Conservation (phyloP, 2,329 filamentous ascomycete species). For the Podosphaera leucotricha region DNA sequence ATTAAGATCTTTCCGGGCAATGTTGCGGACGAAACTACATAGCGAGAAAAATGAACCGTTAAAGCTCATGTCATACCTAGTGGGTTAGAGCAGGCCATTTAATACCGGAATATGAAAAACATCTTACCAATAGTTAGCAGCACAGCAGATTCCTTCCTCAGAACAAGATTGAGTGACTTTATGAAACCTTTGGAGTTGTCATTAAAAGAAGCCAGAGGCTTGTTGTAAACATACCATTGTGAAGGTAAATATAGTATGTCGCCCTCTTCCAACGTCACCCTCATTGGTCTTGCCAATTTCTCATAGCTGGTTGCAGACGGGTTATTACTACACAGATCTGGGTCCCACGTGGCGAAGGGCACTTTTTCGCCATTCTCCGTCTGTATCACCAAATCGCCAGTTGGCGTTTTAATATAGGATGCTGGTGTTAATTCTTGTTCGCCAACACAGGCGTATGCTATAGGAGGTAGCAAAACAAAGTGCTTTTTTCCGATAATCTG, state of each 20-base stretch:
- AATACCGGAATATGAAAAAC: neutral
- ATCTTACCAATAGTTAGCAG: slow-evolving; percentile 58
- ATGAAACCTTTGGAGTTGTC: slow-evolving; percentile 34
- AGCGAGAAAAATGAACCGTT: slow-evolving; percentile 40
- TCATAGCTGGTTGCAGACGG: slow-evolving; percentile 31
- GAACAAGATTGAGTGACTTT: slow-evolving; percentile 52
- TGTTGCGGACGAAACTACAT: slow-evolving; percentile 10
- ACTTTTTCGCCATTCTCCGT: slow-evolving; percentile 20
- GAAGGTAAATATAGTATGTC: slow-evolving; percentile 68
- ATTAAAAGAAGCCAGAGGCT: neutral
- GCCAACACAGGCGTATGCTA: slow-evolving; percentile 44
- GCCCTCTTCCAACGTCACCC: slow-evolving; percentile 45
- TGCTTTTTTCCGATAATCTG: slow-evolving; percentile 51
- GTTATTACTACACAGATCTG: slow-evolving; percentile 20
- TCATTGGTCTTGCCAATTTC: slow-evolving; percentile 30
- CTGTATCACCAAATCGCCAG: slow-evolving; percentile 3
- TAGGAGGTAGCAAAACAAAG: slow-evolving; percentile 50
- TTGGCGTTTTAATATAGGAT: slow-evolving; percentile 24
- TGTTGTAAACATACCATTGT: slow-evolving; percentile 36
- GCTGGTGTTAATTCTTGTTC: slow-evolving; percentile 34
- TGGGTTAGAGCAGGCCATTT: neutral
- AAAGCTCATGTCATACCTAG: slow-evolving; percentile 62
- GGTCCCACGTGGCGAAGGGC: slow-evolving; percentile 55
- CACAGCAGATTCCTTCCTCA: slow-evolving; percentile 48
- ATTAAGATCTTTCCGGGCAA: too few species aligned